Evolutionary conservation across 176 grass and related monocot species (phyloP), one percentile per base, ranked within the genome.

Genomic region (Lolium perenne): DNA sequence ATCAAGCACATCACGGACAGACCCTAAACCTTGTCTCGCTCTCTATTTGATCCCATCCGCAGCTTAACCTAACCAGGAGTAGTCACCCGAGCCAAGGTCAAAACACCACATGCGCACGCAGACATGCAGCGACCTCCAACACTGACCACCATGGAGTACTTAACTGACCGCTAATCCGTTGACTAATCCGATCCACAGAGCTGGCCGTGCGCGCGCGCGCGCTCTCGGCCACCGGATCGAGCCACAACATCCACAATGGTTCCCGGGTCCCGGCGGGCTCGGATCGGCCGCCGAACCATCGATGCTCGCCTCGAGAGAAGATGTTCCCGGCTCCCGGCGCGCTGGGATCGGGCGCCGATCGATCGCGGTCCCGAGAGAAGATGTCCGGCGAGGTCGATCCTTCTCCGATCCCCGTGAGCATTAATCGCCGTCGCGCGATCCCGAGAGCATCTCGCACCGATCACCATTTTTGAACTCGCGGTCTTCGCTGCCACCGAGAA

Each of bases 31-130:
- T 35, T 35, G 32, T 35, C 32, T 35, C 32, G 32, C 32, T 35
- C 2, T 35, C 0, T 46, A 70, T 38, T 32, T n/a, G 72, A 62
- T 83, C 80, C 35, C 43, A 13, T 15, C 58, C 48, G 82, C 21
- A 64, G 62, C 41, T 64, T 53, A 80, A 73, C 41, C 54, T 41
- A 18, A 18, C n/a, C 78, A 65, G 3, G 1, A 1, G 18, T 0
- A 43, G n/a, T 63, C 67, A 80, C 59, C 65, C 77, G 58, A 81
- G 85, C 65, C 82, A 79, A 89, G 66, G 82, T 81, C 48, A 77
- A 71, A 57, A 65, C 72, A 16, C 20, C 74, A 83, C 38, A 71
- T 71, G 62, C 54, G 65, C 35, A 57, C 55, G 63, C 73, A 47
- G 38, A 47, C 72, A 86, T 78, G 1, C 43, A 73, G 38, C 17